Base-by-base conservation (phyloP, 1,284 basidiomycete genomes). In the Apiotrichum sp. region DNA sequence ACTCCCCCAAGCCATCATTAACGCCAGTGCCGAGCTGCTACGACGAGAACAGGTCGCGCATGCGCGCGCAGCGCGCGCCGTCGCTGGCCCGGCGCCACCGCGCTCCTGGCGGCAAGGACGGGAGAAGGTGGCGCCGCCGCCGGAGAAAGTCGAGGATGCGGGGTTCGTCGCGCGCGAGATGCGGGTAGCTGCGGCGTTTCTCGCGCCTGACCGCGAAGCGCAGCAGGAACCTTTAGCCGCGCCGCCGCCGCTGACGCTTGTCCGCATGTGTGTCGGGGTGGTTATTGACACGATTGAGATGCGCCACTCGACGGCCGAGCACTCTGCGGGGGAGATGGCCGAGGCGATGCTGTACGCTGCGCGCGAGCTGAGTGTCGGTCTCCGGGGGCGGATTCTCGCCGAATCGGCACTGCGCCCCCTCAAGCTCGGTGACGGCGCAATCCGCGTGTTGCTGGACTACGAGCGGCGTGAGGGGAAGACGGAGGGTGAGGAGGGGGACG, bases 21-120 rank as follows among this genome's bases (percentile, higher is more conserved):
- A 31, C 42, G n/a, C 47, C 59, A 38, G 71, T 2, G 71, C 69
- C 0, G 71, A 73, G 55, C 58, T 70, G 8, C 48, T 69, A 5
- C 60, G 71, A 0, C 62, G 71, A 9, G 57, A 62, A 3, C 61
- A 63, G 1, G 50, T 61, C 4, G 65, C 65, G 14, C 65, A 66
- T 14, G 47, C 62, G n/a, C 58, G 56, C 41, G 67, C 68, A 2
- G 61, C 64, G 13, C 58, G 70, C 35, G 58, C 59, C 2, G 65
- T 67, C 1, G 70, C 71, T 13, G 71, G 71, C 10, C 71, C 71
- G 2, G 69, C 69, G 0, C 68, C 70, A 10, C 71, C 71, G 6
- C 65, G 62, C 3, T 71, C 70, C 3, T 73, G 71, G 71, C 52
- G 4, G 31, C 48, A 16, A 31, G 34, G 7, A 29, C 46, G 14